A percentile compares a stretch with the other conserved stretches of the same genome.
phyloP scores from a whole-genome alignment of 1,139 yeast genomes.

The Kluyveromyces marxianus region DNA sequence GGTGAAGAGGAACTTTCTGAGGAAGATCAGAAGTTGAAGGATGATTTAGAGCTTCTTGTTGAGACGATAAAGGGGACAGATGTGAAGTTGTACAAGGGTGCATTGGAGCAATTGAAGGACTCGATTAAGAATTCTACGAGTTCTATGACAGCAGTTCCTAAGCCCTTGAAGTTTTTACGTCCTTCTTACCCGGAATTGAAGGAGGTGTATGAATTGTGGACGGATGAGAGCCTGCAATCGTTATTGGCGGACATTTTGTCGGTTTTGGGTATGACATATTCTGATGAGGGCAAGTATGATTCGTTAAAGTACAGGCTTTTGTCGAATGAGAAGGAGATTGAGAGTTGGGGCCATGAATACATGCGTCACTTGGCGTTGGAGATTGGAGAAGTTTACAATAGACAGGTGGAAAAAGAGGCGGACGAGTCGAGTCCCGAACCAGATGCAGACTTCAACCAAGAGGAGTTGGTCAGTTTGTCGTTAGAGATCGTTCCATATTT shows the following conservation, averaged over 20 bases:
- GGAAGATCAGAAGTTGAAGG: slow-evolving; percentile 85
- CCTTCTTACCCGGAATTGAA: slow-evolving; percentile 72
- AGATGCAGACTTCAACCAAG: slow-evolving; percentile 24
- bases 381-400: slow-evolving; percentile 81
- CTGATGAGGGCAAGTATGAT: slow-evolving; percentile 76
- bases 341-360: slow-evolving; percentile 97
- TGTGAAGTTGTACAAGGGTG: slow-evolving; percentile 44
- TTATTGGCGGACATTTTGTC: slow-evolving; percentile 79
- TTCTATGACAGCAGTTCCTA: slow-evolving; percentile 99
- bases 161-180: slow-evolving; percentile 89
- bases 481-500: slow-evolving; percentile 82
- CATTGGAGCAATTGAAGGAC: slow-evolving; percentile 62
- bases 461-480: slow-evolving; percentile 55
- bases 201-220: slow-evolving; percentile 64
- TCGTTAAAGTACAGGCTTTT: slow-evolving; percentile 74
- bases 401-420: slow-evolving; percentile 50
- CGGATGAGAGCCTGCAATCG: slow-evolving; percentile 34
- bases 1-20: slow-evolving; percentile 81
- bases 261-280: slow-evolving; percentile 90
- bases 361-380: slow-evolving; percentile 92
- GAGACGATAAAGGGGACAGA: slow-evolving; percentile 59
- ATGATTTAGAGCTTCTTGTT: slow-evolving; percentile 79
- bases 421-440: slow-evolving; percentile 17
- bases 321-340: slow-evolving; percentile 54
- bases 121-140: slow-evolving; percentile 89